These are phyloP conservation scores for Tagetes erecta DNA, from an alignment of 129 eudicot species.

Conservation along the genomic window DNA sequence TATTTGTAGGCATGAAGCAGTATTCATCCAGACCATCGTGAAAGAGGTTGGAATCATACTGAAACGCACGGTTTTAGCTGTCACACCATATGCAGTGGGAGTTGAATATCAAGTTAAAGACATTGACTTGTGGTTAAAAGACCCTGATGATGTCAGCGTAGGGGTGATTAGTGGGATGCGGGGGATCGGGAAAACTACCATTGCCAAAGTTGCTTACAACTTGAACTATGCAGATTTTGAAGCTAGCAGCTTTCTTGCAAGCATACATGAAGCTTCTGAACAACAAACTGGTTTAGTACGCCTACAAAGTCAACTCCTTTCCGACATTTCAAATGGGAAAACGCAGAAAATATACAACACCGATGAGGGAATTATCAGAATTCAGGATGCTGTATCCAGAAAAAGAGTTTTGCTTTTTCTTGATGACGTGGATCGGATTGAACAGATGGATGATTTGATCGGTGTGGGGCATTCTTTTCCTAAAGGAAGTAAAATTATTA, in stretches of 20 bases:
- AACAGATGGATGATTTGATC: conserved; percentile 30
- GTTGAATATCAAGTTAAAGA: conserved; percentile 33
- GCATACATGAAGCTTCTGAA: conserved; percentile 30
- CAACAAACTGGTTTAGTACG: conserved; percentile 32
- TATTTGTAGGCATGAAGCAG: conserved; percentile 28
- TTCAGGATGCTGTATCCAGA: conserved; percentile 23
- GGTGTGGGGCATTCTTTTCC: conserved; percentile 14
- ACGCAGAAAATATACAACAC: conserved; percentile 16
- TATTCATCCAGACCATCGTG: conserved; percentile 33
- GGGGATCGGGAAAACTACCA: conserved; percentile 41
- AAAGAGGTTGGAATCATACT: conserved; percentile 25
- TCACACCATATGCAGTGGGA: conserved; percentile 28
- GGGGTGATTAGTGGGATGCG: conserved; percentile 37
- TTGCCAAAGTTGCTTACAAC: conserved; percentile 35
- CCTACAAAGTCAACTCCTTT: conserved; percentile 34
- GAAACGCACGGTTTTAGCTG: conserved; percentile 26
- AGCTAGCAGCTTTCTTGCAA: conserved; percentile 41
- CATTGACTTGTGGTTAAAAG: conserved; percentile 31
- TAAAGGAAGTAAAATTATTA: conserved; percentile 32
- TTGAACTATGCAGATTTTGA: conserved; percentile 26
- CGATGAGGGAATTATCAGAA: conserved; percentile 31
- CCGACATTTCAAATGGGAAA: conserved; percentile 33
- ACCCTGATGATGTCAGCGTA: conserved; percentile 16
- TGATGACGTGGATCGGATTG: conserved; percentile 39
- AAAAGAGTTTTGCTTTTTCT: conserved; percentile 32